Conservation (phyloP, 2,329 filamentous ascomycete species). For the Fusarium illudens region DNA sequence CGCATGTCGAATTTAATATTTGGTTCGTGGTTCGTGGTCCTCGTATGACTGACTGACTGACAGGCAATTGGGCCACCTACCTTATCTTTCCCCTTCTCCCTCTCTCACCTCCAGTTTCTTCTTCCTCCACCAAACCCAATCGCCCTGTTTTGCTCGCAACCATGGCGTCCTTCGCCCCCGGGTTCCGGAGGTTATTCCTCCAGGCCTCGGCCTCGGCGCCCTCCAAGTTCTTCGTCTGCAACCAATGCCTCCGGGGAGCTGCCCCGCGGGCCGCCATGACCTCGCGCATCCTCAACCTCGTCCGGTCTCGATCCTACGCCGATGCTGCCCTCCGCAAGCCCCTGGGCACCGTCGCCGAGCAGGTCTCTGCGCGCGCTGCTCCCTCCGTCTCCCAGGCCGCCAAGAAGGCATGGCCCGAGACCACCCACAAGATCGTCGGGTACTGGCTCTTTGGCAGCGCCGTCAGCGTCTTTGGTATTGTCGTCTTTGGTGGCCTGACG, state of each 20-base stretch:
- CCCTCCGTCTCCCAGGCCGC: constrained; percentile 36
- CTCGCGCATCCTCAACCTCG: constrained; percentile 51
- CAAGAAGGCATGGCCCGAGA: constrained; percentile 62
- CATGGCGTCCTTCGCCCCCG: constrained; percentile 56
- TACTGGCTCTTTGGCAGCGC: constrained; percentile 95
- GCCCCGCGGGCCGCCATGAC: constrained; percentile 42
- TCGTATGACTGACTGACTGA: constrained; percentile 35
- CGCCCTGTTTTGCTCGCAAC: constrained; percentile 28
- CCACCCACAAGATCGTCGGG: constrained; percentile 78
- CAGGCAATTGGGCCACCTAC: constrained; percentile 2
- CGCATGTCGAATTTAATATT: constrained; percentile 32
- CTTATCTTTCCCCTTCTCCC: neutral
- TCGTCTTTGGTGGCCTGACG: constrained; percentile 93
- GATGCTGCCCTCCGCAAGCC: constrained; percentile 45
- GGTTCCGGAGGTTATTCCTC: constrained; percentile 52
- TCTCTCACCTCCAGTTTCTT: constrained; percentile 12
- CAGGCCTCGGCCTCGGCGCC: constrained; percentile 45
- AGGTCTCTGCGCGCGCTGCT: constrained; percentile 38
- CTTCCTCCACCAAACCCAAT: constrained; percentile 5
- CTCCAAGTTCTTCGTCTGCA: constrained; percentile 55
- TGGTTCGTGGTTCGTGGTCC: neutral
- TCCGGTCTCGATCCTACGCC: constrained; percentile 52
- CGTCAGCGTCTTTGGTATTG: constrained; percentile 94
- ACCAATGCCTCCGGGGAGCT: constrained; percentile 56
- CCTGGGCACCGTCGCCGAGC: constrained; percentile 39